Evolutionary conservation across 805 yeast species (phyloP), one percentile per base, ranked within the genome.

Genomic region (Candida golubevii): DNA sequence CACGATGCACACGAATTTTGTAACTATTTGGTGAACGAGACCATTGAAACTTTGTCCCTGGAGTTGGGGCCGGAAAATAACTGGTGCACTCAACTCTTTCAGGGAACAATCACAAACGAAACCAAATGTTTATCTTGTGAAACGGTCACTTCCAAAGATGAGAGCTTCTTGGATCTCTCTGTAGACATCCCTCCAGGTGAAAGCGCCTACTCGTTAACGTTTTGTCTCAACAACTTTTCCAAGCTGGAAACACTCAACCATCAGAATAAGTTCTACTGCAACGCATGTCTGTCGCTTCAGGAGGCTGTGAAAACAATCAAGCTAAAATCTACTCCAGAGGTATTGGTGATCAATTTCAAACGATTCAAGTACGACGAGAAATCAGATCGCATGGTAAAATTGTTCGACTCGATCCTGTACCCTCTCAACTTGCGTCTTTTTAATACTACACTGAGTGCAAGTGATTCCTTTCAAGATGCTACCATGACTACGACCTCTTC

Each of bases 1-100:
- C 99, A 93, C 61, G 99, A 93, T 70, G 97, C 98, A 6, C 99
- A 93, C 65, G 99, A 93, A 66, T 93, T 93, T 63, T 75, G 90
- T 59, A 91, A 90, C 61, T 90, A 86, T 58, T 62, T 90, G 53
- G 70, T 93, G 42, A 93, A 93, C 63, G 78, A 69, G 53, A 71
- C 73, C 14, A 67, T 77, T 11, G 89, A 86, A 50, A 74, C 85
- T 13, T 69, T 85, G 39, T 79, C 77, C 26, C 59, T 51, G 55
- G 63, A 67, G 51, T 27, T 52, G 35, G 65, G 64, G 6, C 36
- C 49, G 9, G 56, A 57, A 8, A 51, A 60, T 26, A 77, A 76
- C 54, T 77, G 80, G 72, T 72, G 91, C 43, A 83, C 80, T 38
- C 77, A 79, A 28, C 67, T 89, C 26, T 93, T 91, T 59, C 90